These are phyloP conservation scores for Fusarium domesticum DNA, from an alignment of 2,329 filamentous ascomycete genomes.

Conservation along the genomic window DNA sequence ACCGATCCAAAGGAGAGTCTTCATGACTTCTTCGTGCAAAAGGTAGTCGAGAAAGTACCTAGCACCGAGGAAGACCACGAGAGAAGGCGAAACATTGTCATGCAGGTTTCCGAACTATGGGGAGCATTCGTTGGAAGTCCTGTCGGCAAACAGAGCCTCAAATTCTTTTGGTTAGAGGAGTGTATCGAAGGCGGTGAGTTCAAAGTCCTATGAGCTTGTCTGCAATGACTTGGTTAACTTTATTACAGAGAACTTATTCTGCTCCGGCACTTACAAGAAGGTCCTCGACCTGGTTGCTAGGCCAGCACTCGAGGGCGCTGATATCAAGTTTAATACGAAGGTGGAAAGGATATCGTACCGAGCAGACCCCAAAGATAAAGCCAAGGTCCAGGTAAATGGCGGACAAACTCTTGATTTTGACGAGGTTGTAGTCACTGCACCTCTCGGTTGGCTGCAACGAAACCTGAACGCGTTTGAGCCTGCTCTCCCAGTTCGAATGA, in stretches of 20 bases:
- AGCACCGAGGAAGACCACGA: slow-evolving; percentile 41
- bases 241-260: slow-evolving; percentile 56
- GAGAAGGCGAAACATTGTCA: slow-evolving; percentile 41
- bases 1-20: slow-evolving; percentile 49
- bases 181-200: slow-evolving; percentile 66
- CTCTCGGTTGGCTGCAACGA: slow-evolving; percentile 66
- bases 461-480: slow-evolving; percentile 61
- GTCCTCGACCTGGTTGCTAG: slow-evolving; percentile 57
- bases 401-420: slow-evolving; percentile 55
- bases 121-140: slow-evolving; percentile 68
- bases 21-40: slow-evolving; percentile 51
- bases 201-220: neutral
- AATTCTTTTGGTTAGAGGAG: slow-evolving; percentile 76
- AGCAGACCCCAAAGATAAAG: slow-evolving; percentile 29
- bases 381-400: slow-evolving; percentile 45
- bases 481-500: slow-evolving; percentile 53
- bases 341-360: slow-evolving; percentile 43
- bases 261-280: slow-evolving; percentile 56
- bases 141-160: slow-evolving; percentile 63
- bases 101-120: slow-evolving; percentile 62
- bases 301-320: slow-evolving; percentile 53
- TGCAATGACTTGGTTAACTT: slow-evolving; percentile 1
- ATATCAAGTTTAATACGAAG: slow-evolving; percentile 51
- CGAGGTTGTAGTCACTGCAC: slow-evolving; percentile 65
- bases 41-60: slow-evolving; percentile 45